Base-by-base conservation (phyloP, 176 grass and related monocot species). In the Cocos nucifera region DNA sequence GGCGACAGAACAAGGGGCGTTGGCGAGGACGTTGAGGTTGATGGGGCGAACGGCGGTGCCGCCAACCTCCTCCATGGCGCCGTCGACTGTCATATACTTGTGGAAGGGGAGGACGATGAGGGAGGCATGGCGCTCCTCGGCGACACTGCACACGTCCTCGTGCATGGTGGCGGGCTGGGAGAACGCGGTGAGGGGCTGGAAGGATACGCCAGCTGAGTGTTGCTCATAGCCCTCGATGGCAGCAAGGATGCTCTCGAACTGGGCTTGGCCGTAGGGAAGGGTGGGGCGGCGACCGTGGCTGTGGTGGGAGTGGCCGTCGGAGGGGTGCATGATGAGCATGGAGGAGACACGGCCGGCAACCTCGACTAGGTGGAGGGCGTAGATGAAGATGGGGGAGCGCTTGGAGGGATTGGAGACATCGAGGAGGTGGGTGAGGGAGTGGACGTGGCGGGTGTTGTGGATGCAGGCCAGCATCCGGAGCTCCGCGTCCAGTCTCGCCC, bases 31-130 rank as follows among this genome's bases (percentile, higher is more conserved):
- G 44, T 71, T 70, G 20, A 71, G 59, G 59, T 82, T 82, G 60
- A 82, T 27, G 23, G 72, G 50, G 6, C 66, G 72, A 56, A 72
- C 63, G 5, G 24, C 21, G 6, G 66, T 44, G 59, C 64, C 76
- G 30, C 6, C 30, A 32, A 76, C 39, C 1, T 19, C 69, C 72
- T 82, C 79, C n/a, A 82, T 55, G 19, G 65, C 72, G 28, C 79
- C 79, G 32, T 64, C 64, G 20, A 82, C 54, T 23, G 66, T 74
- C 22, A 56, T 15, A n/a, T 23, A n/a, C 73, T 64, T 75, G 79
- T 82, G 79, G 65, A 82, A 82, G 18, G 79, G 79, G 49, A 82
- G 54, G 26, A 82, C 12, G 58, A 82, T 61, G 32, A 82, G 65
- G 17, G 79, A 53, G 21, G 54, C 72, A 16, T 61, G 72, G 23